These are phyloP conservation scores for Jaenimonas drosophilae DNA, from an alignment of 208 protist species.

Conservation along the genomic window DNA sequence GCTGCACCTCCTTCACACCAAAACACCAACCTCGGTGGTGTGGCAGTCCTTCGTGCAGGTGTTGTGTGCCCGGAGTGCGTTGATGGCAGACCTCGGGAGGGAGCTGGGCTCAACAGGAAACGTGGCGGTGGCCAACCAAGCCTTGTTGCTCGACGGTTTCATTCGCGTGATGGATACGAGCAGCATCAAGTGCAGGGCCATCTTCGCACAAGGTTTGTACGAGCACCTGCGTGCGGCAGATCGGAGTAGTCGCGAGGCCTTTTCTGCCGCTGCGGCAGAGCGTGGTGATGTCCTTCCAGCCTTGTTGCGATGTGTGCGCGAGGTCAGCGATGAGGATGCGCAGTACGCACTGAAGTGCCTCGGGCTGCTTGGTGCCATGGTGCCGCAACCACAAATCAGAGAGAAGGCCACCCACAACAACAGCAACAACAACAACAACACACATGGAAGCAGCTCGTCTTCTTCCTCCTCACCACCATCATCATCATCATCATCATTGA, in stretches of 20 bases:
- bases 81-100: no score
- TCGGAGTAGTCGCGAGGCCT: conserved; percentile 15
- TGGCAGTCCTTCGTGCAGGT: no score
- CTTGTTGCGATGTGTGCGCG: conserved; percentile 48
- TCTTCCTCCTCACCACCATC: conserved; percentile 3
- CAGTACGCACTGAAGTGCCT: conserved; percentile 57
- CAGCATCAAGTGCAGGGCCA: conserved; percentile 58
- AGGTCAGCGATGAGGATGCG: conserved; percentile 32
- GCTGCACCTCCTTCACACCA: no score
- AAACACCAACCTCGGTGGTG: no score
- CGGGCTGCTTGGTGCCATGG: conserved; percentile 63
- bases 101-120: no score
- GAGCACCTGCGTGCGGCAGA: conserved; percentile 40
- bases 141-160: conserved; percentile 37
- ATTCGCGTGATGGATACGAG: conserved; percentile 54
- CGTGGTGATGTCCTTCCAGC: conserved; percentile 43
- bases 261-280: conserved; percentile 34
- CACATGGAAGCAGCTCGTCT: no score
- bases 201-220: conserved; percentile 68
- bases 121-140: no score
- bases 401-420: background rate
- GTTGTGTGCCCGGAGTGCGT: no score
- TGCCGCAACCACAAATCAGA: conserved; percentile 4
- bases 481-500: no score
- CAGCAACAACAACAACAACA: no score